A percentile compares a stretch with the other conserved stretches of the same genome.
phyloP scores from a whole-genome alignment of 345 rosid genomes.

The Citrus reticulata region DNA sequence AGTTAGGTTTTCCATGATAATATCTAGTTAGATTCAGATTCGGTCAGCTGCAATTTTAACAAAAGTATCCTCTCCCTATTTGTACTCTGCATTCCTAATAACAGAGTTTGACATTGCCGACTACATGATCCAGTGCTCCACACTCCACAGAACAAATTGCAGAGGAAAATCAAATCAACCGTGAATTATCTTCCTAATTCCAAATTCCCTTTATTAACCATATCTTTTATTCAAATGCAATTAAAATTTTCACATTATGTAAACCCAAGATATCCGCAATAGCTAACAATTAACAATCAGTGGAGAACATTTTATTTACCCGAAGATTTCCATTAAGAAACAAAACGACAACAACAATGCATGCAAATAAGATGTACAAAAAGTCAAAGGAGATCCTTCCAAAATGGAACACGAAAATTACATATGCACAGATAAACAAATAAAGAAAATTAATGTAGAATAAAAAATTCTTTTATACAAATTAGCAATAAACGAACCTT shows the following conservation, averaged over 20 bases:
- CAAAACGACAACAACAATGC: not conserved
- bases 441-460: not conserved
- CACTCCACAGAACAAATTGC: not conserved
- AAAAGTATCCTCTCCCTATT: not conserved
- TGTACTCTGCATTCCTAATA: not conserved
- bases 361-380: not conserved
- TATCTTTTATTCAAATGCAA: not conserved
- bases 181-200: not conserved
- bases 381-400: conserved; percentile 13
- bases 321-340: not conserved
- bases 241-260: not conserved
- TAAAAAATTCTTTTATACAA: no score
- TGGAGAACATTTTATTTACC: not conserved
- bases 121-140: not conserved
- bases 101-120: not conserved
- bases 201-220: not conserved
- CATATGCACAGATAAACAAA: not conserved
- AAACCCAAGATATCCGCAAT: not conserved
- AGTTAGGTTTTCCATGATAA: not conserved
- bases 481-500: conserved; percentile 34
- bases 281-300: not conserved
- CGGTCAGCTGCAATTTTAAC: not conserved
- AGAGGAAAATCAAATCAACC: not conserved
- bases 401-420: not conserved
- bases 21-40: not conserved